A percentile compares a stretch with the other conserved stretches of the same genome.
Conservation (phyloP, 768 basidiomycete species). For the Termitomyces sp. region DNA sequence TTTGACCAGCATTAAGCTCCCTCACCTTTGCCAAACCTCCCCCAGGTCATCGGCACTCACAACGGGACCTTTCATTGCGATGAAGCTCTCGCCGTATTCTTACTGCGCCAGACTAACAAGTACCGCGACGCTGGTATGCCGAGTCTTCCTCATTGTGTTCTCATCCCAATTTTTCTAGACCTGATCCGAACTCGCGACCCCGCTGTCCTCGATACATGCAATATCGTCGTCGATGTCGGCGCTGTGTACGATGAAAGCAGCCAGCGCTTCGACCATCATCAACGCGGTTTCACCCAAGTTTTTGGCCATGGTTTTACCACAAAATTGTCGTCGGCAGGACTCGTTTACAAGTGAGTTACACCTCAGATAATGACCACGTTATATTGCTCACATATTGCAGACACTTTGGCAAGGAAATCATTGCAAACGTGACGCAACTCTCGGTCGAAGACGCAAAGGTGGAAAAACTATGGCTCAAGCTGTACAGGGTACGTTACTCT, state of each 20-base stretch:
- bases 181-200: constrained; percentile 77
- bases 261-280: constrained; percentile 93
- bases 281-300: constrained; percentile 86
- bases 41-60: constrained; percentile 87
- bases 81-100: constrained; percentile 91
- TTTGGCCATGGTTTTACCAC: constrained; percentile 88
- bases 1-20: constrained; percentile 2
- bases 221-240: constrained; percentile 97
- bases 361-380: neutral
- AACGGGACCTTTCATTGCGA: constrained; percentile 97
- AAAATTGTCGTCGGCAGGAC: constrained; percentile 89
- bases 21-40: constrained; percentile 1
- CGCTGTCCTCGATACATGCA: constrained; percentile 68
- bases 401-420: constrained; percentile 87
- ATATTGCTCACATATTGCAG: constrained; percentile 33
- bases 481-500: constrained; percentile 66
- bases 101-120: constrained; percentile 73
- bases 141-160: neutral
- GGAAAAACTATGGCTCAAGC: constrained; percentile 76
- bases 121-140: constrained; percentile 71
- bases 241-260: constrained; percentile 81
- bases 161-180: constrained; percentile 31
- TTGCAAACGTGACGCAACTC: constrained; percentile 58
- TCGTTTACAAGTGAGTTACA: constrained; percentile 82
- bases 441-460: constrained; percentile 60